Evolutionary conservation across 1,284 basidiomycete genomes (phyloP).

Genomic region (Thelephora terrestris): DNA sequence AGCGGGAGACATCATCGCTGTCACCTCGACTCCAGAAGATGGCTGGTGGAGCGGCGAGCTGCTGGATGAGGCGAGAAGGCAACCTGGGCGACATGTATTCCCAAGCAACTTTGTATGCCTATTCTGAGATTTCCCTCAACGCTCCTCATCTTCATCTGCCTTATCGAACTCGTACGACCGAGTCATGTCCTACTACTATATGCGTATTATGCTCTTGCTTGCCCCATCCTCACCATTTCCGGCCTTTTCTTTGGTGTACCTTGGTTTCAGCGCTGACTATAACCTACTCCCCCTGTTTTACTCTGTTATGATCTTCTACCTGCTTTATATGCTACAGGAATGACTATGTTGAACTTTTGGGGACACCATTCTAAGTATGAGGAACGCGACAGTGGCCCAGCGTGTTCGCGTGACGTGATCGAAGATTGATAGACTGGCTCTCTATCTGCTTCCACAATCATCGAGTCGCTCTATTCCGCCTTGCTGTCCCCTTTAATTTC

Average conservation of each 20-base stretch:
- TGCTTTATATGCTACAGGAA: neutral
- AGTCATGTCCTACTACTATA: neutral
- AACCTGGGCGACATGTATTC: conserved; percentile 77
- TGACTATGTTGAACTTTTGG: no score
- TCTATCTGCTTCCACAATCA: no score
- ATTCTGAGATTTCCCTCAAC: conserved; percentile 31
- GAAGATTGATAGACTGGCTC: no score
- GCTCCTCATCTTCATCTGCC: neutral
- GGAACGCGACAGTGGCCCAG: no score
- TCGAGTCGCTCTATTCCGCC: no score
- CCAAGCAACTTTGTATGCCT: conserved; percentile 86
- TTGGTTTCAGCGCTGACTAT: neutral
- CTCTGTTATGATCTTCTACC: neutral
- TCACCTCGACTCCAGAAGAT: conserved; percentile 85
- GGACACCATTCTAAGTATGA: no score
- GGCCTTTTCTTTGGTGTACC: neutral
- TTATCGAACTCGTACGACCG: neutral
- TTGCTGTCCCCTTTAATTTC: no score
- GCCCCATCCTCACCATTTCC: neutral
- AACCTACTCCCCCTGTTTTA: neutral
- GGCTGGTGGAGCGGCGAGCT: conserved; percentile 91
- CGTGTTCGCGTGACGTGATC: no score
- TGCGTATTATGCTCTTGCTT: no score
- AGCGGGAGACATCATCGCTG: conserved; percentile 85
- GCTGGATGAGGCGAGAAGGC: conserved; percentile 74